Conservation (phyloP, 805 yeast genomes). For the Hanseniaspora meyeri region DNA sequence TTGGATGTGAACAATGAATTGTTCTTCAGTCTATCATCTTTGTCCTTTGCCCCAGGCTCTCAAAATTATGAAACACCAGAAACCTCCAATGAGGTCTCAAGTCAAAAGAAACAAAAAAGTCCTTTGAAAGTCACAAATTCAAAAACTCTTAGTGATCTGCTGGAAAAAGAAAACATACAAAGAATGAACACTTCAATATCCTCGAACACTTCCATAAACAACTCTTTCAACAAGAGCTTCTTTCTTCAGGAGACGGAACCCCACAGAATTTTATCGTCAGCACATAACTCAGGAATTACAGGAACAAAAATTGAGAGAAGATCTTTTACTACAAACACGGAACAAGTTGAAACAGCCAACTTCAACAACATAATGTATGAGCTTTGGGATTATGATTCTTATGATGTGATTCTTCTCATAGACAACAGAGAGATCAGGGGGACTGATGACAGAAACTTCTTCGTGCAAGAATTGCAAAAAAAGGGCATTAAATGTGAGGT, state of each 20-base stretch:
- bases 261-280: neutral
- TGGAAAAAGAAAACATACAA: neutral
- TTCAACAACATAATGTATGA: slow-evolving; percentile 24
- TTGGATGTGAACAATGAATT: slow-evolving; percentile 1
- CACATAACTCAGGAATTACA: neutral
- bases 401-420: slow-evolving; percentile 47
- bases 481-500: slow-evolving; percentile 42
- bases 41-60: neutral
- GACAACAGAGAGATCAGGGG: slow-evolving; percentile 79
- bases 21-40: neutral
- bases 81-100: neutral
- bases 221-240: slow-evolving; percentile 1
- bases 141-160: neutral
- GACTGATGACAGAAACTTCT: slow-evolving; percentile 54
- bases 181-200: neutral
- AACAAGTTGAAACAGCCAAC: slow-evolving; percentile 14
- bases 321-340: neutral
- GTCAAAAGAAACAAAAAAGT: neutral
- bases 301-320: neutral
- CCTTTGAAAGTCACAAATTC: neutral
- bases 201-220: neutral
- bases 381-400: slow-evolving; percentile 52
- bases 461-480: slow-evolving; percentile 40
- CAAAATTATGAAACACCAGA: neutral
- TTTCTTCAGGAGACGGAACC: neutral